A percentile compares a stretch with the other conserved stretches of the same genome.
Conservation (phyloP, 1,139 yeast species). For the Taphrina sp. region DNA sequence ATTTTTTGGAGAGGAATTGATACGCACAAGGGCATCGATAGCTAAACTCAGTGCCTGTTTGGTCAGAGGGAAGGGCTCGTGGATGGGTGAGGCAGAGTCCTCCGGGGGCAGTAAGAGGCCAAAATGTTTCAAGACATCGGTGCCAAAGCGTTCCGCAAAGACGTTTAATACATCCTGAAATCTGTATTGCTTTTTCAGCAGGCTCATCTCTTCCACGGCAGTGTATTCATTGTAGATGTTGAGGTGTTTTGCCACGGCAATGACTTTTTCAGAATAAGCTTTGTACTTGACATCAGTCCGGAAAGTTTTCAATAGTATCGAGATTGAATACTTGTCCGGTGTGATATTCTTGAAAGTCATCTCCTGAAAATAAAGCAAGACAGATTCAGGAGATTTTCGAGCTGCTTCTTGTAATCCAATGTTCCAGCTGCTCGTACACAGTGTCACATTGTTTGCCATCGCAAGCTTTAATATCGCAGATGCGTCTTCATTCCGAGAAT, state of each 20-base stretch:
- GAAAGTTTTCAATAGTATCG: slow-evolving; percentile 13
- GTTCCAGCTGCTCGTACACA: slow-evolving; percentile 17
- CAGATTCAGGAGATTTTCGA: slow-evolving; percentile 1
- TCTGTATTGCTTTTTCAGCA: slow-evolving; percentile 6
- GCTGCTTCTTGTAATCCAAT: slow-evolving; percentile 15
- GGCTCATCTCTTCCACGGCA: slow-evolving; percentile 28
- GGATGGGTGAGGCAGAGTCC: no score
- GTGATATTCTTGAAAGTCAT: not conserved
- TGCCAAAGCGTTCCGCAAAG: slow-evolving; percentile 17
- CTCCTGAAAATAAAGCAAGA: not conserved
- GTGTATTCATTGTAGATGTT: slow-evolving; percentile 20
- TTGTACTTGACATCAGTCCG: not conserved
- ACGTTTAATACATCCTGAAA: slow-evolving; percentile 6
- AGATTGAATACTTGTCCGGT: slow-evolving; percentile 3
- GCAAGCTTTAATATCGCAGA: slow-evolving; percentile 4
- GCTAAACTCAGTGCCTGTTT: slow-evolving; percentile 18
- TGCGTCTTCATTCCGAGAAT: not conserved
- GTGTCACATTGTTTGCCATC: not conserved
- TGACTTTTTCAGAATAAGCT: not conserved
- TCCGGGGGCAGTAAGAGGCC: slow-evolving; percentile 6
- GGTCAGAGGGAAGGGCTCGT: not conserved
- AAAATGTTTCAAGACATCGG: slow-evolving; percentile 6
- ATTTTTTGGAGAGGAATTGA: slow-evolving; percentile 10
- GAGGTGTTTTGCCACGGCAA: slow-evolving; percentile 14
- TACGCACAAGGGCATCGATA: slow-evolving; percentile 20